Conservation (phyloP, 306 rosid species). For the Comarum palustre region DNA sequence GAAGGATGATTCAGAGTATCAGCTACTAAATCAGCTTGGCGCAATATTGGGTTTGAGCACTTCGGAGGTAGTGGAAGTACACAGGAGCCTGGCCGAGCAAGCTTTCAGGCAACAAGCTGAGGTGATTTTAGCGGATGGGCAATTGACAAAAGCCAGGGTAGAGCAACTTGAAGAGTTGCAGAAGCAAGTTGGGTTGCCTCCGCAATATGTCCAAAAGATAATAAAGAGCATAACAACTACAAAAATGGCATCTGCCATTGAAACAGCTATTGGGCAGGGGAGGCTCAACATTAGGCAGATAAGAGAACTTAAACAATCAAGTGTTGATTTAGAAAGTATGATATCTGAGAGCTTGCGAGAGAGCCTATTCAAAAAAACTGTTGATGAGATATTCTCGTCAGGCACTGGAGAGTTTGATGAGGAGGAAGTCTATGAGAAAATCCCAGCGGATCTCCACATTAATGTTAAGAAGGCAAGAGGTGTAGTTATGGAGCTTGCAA, state of each 20-base stretch:
- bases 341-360: constrained; percentile 79
- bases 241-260: constrained; percentile 89
- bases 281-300: constrained; percentile 82
- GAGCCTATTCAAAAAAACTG: constrained; percentile 79
- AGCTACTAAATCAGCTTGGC: constrained; percentile 78
- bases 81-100: constrained; percentile 82
- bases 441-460: constrained; percentile 80
- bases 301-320: constrained; percentile 89
- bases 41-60: constrained; percentile 74
- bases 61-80: constrained; percentile 78
- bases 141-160: constrained; percentile 76
- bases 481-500: constrained; percentile 69
- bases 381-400: constrained; percentile 89
- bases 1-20: constrained; percentile 84
- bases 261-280: constrained; percentile 90
- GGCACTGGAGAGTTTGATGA: constrained; percentile 97
- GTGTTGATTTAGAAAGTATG: constrained; percentile 83
- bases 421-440: constrained; percentile 85
- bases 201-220: constrained; percentile 87
- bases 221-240: constrained; percentile 90
- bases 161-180: constrained; percentile 79
- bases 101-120: constrained; percentile 93
- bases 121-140: constrained; percentile 96
- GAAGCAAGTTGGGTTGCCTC: constrained; percentile 84
- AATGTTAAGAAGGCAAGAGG: constrained; percentile 68